Base-by-base conservation (phyloP, 2,329 filamentous ascomycete genomes). In the Raffaelea deltoideospora region DNA sequence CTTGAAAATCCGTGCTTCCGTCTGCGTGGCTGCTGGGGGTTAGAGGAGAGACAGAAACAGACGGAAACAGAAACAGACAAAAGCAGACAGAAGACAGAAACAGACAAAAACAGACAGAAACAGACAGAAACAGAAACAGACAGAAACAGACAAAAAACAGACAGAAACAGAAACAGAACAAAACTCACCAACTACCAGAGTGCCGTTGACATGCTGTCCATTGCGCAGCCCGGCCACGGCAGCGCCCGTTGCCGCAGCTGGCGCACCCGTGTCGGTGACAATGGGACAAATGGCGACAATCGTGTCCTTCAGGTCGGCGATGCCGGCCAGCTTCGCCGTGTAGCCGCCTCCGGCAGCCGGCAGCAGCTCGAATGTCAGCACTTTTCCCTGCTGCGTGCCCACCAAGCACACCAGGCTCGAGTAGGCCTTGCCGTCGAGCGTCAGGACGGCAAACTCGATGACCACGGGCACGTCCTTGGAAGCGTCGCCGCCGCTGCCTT, bases 401-500 rank as follows among this genome's bases (percentile, higher is more conserved):
- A 92, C 82, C 47, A 96, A 92, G 46, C 90, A 81, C 40, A 79
- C 75, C 39, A 98, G 93, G 50, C 86, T 95, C 2, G 90, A 96
- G 53, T 93, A 98, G 45, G 84, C 76, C 51, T 96, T 88, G n/a
- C 79, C 82, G 31, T 96, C 90, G 4, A 95, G 61, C 3, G 82
- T 92, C 76, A 98, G 79, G 33, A 94, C 84, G 37, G 84, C 85
- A 59, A 96, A 98, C 51, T 95, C 84, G 21, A 96, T 75, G 22
- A 64, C 68, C 0, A 84, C 85, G 1, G 84, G 76, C 71, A 77
- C 92, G 50, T 95, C 87, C 33, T 66, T 67, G 2, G 61, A 52
- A 5, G 62, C 31, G 31, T 8, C 17, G 22, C 24, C 19, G 62
- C 56, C 14, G 31, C 36, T 31, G n/a, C n/a, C n/a, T n/a, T n/a